A percentile compares a stretch with the other conserved stretches of the same genome.
Conservation (phyloP, 208 protist species). For the Leishmania arabica region DNA sequence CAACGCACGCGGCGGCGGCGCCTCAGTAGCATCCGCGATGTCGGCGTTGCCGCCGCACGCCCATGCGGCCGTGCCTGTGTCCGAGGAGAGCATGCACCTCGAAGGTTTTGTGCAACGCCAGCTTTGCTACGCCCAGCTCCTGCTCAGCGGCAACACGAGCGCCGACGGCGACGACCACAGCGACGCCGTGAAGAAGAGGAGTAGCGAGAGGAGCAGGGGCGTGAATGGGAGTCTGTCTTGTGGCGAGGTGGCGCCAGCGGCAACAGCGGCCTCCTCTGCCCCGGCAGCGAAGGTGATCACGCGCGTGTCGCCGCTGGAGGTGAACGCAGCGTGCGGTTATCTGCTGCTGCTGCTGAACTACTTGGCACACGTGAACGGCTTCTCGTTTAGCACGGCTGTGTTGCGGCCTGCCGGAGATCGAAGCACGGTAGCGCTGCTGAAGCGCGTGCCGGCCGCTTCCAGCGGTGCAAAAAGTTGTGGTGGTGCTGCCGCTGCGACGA, state of each 20-base stretch:
- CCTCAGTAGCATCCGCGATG: not conserved
- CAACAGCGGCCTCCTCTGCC: not conserved
- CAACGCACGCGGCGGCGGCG: not conserved
- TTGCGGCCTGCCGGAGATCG: constrained; percentile 56
- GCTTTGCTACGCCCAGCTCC: constrained; percentile 26
- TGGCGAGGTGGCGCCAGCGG: not conserved
- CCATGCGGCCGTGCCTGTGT: not conserved
- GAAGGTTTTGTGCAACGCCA: constrained; percentile 25
- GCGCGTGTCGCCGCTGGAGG: constrained; percentile 51
- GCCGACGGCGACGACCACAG: not conserved
- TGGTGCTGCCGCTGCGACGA: not conserved
- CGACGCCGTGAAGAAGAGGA: not conserved
- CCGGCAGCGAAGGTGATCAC: constrained; percentile 8
- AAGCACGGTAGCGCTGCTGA: constrained; percentile 51
- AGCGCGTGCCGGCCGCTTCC: constrained; percentile 9
- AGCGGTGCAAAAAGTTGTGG: not conserved
- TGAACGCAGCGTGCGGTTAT: constrained; percentile 78
- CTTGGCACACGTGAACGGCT: constrained; percentile 45
- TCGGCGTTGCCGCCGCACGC: not conserved
- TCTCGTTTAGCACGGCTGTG: constrained; percentile 33
- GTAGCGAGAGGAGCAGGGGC: not conserved
- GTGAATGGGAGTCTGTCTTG: too few relatives aligned
- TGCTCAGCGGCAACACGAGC: constrained; percentile 33
- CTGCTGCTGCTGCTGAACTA: constrained; percentile 51
- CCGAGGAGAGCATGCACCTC: constrained; percentile 16